A percentile compares a stretch with the other conserved stretches of the same genome.
Evolutionary conservation across 768 basidiomycete species (phyloP).

Genomic region (Leucocoprinus leucothites): DNA sequence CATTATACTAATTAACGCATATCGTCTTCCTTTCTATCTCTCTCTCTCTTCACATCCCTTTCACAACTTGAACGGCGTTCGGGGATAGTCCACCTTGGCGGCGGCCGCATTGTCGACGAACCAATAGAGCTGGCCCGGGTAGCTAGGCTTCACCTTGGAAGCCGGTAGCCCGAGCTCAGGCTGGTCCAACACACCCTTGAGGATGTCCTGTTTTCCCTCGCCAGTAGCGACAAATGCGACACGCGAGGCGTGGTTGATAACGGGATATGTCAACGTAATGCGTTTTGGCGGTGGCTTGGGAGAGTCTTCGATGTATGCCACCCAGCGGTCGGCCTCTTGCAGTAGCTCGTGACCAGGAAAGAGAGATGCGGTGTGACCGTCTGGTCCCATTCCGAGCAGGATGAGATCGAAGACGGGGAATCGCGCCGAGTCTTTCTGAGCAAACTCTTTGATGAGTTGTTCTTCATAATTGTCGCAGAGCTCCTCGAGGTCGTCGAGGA

Average conservation of each 20-base stretch:
- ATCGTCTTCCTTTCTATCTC: neutral
- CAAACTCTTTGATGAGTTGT: conserved; percentile 86
- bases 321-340: conserved; percentile 88
- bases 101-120: conserved; percentile 89
- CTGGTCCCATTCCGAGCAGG: conserved; percentile 94
- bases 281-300: conserved; percentile 91
- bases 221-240: conserved; percentile 90
- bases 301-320: conserved; percentile 88
- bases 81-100: conserved; percentile 53
- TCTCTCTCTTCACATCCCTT: neutral
- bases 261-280: conserved; percentile 90
- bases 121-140: conserved; percentile 89
- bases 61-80: conserved; percentile 57
- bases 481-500: conserved; percentile 74
- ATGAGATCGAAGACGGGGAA: conserved; percentile 98
- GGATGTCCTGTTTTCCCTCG: conserved; percentile 73
- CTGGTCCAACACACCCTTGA: conserved; percentile 71
- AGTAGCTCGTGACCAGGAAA: conserved; percentile 93
- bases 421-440: conserved; percentile 87
- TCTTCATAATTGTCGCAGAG: conserved; percentile 80
- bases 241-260: conserved; percentile 84
- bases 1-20: neutral
- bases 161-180: conserved; percentile 82
- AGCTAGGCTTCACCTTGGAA: conserved; percentile 72
- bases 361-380: conserved; percentile 97